Percentiles rank a stretch among this genome's conserved stretches.
phyloP scores from a whole-genome alignment of 257 asterid species.

The Avicennia marina region DNA sequence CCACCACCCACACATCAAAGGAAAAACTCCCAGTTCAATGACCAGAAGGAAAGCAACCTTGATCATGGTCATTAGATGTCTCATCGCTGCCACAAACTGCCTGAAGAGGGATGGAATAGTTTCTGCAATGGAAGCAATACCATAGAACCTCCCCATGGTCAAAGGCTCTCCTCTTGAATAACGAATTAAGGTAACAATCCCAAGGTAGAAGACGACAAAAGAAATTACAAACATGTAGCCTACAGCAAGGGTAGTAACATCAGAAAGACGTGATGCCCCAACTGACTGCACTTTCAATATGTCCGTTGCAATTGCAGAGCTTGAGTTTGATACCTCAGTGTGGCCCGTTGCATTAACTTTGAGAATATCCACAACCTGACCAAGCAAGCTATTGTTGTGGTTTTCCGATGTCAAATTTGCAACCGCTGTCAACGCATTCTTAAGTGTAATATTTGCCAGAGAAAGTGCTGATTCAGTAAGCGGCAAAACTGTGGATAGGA shows the following conservation, averaged over 20 bases:
- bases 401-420: slow-evolving; percentile 71
- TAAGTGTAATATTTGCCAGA: slow-evolving; percentile 73
- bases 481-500: slow-evolving; percentile 71
- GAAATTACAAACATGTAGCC: slow-evolving; percentile 85
- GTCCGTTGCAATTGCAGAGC: slow-evolving; percentile 50
- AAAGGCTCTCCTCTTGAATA: slow-evolving; percentile 93
- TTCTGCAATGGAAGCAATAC: slow-evolving; percentile 88
- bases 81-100: slow-evolving; percentile 92
- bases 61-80: slow-evolving; percentile 97
- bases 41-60: slow-evolving; percentile 98
- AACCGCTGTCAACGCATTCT: slow-evolving; percentile 72
- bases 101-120: slow-evolving; percentile 88
- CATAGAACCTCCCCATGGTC: slow-evolving; percentile 93
- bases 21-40: slow-evolving; percentile 96
- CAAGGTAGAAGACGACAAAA: slow-evolving; percentile 75
- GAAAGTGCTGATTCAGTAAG: slow-evolving; percentile 86
- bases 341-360: slow-evolving; percentile 61
- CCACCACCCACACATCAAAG: slow-evolving; percentile 99
- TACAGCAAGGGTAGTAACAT: slow-evolving; percentile 95
- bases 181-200: slow-evolving; percentile 71
- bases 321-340: slow-evolving; percentile 45
- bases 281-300: slow-evolving; percentile 52
- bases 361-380: slow-evolving; percentile 59
- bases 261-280: slow-evolving; percentile 83
- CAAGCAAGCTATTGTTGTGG: slow-evolving; percentile 49